Base-by-base conservation (phyloP, 495 filamentous ascomycete genomes). In the Jackrogersella multiformis region DNA sequence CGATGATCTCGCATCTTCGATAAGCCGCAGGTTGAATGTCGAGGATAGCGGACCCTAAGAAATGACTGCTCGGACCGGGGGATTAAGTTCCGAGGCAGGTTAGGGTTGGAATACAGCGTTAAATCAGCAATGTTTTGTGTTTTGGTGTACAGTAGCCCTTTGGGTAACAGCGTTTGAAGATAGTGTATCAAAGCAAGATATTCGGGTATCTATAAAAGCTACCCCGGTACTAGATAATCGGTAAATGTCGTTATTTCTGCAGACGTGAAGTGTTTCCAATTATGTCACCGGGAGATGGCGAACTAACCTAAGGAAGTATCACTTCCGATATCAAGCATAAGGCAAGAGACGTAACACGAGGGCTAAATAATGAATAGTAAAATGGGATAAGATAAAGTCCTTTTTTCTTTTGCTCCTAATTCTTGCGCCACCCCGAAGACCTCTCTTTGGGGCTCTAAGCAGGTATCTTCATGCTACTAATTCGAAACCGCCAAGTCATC, bases 401-500 rank as follows among this genome's bases (percentile, higher is more conserved):
- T 63, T 68, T 67, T 63, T 1, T 20, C 35, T 59, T 39, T 53
- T 20, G n/a, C 30, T 54, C 8, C 34, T 39, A 32, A 41, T 26
- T 51, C 5, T 4, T 34, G 56, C 18, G 41, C 24, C 20, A 30
- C 57, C 39, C 38, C 49, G 1, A 28, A 55, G 4, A 39, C 16
- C 42, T 4, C 10, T 52, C 15, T 28, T 24, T 18, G 34, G 26
- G 26, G 4, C 35, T 54, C 16, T 41, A 70, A 65, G 15, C 51
- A 70, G 67, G 67, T 70, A 70, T 70, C 67, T 61, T 58, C 30
- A 36, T 61, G 48, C 56, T 57, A 57, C 49, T 49, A 61, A 57
- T 26, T 46, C 42, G 39, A 45, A 18, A 7, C 57, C n/a, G n/a
- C n/a, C n/a, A n/a, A 62, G 61, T 26, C 35, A 23, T 42, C 34